Conservation (phyloP, 768 basidiomycete genomes). For the Russula sp. region DNA sequence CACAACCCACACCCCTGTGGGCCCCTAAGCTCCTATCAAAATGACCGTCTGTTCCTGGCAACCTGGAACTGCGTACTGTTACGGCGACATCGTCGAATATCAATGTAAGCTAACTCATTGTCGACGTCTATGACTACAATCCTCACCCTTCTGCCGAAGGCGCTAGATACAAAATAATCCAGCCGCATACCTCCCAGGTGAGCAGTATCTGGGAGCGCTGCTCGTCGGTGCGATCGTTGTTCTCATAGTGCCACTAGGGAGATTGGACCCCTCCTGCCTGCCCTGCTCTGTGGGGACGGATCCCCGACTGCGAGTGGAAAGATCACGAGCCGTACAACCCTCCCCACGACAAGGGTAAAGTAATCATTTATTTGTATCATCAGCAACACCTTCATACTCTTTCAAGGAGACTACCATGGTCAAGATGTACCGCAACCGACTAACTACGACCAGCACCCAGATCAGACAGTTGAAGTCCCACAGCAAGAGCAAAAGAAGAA, state of each 20-base stretch:
- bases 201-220: not conserved
- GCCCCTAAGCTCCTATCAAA: constrained; percentile 3
- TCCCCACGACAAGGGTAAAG: constrained; percentile 23
- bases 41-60: constrained; percentile 48
- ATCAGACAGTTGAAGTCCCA: constrained; percentile 30
- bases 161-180: constrained; percentile 60
- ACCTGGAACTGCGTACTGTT: constrained; percentile 55
- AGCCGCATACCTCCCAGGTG: constrained; percentile 66
- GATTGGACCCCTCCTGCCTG: constrained; percentile 62
- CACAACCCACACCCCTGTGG: not conserved
- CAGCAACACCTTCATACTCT: not conserved
- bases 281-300: constrained; percentile 63
- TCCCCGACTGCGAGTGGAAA: constrained; percentile 32
- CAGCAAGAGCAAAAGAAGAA: constrained; percentile 47
- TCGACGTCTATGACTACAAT: constrained; percentile 3
- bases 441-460: constrained; percentile 27
- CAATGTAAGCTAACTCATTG: constrained; percentile 36
- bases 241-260: constrained; percentile 32
- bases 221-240: not conserved
- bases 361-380: not conserved
- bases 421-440: constrained; percentile 20
- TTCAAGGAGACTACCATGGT: constrained; percentile 6
- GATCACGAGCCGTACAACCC: constrained; percentile 12
- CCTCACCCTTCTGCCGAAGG: constrained; percentile 33
- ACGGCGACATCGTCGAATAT: constrained; percentile 49